A percentile compares a stretch with the other conserved stretches of the same genome.
Evolutionary conservation across 345 rosid genomes (phyloP).

Genomic region (Carallia pectinifolia): DNA sequence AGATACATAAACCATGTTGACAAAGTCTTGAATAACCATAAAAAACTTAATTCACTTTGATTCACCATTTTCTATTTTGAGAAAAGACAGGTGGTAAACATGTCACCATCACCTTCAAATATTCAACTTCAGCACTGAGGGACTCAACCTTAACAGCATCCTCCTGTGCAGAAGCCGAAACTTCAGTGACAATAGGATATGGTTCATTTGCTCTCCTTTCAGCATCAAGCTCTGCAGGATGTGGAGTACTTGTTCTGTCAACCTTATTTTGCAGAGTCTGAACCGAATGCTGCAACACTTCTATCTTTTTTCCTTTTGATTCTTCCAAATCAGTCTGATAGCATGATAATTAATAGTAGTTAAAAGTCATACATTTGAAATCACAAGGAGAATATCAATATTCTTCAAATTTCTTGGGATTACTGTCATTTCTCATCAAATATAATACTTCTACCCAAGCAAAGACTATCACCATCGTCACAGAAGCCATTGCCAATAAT

Average conservation of each 20-base stretch:
- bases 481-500: conserved; percentile 2
- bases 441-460: neutral
- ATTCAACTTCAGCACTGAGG: conserved; percentile 52
- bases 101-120: conserved; percentile 54
- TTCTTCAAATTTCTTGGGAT: neutral
- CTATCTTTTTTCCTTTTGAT: conserved; percentile 17
- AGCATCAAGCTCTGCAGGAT: conserved; percentile 30
- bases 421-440: neutral
- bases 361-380: conserved; percentile 3
- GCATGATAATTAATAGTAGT: conserved; percentile 12
- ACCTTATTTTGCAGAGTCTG: conserved; percentile 12
- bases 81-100: neutral
- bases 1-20: too few relatives aligned
- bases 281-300: conserved; percentile 9
- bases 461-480: neutral
- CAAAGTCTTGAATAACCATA: too few relatives aligned
- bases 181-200: conserved; percentile 29
- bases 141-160: conserved; percentile 45
- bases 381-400: neutral
- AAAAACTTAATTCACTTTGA: neutral
- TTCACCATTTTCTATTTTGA: neutral
- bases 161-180: conserved; percentile 23
- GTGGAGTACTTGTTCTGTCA: conserved; percentile 20
- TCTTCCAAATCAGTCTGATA: conserved; percentile 18
- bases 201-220: neutral